phyloP scores from a whole-genome alignment of 306 rosid species.

The Lathyrus oleraceus region DNA sequence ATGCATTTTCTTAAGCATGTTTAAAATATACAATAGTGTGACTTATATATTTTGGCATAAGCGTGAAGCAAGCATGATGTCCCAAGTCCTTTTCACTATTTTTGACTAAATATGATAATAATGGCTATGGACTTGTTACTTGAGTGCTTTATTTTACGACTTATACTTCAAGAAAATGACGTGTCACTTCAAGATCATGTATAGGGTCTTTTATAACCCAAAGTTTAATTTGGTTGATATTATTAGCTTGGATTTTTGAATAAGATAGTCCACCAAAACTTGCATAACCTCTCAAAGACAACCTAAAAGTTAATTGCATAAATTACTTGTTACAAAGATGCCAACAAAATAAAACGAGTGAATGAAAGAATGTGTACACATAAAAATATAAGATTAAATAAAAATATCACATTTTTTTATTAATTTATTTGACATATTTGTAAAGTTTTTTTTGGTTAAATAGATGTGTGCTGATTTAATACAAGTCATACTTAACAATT shows the following conservation, averaged over 20 bases:
- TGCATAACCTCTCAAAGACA: not conserved
- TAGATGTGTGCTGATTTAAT: too few species aligned
- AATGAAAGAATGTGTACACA: not conserved
- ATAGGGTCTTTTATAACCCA: slow-evolving; percentile 34
- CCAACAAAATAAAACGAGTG: not conserved
- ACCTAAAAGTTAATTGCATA: not conserved
- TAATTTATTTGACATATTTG: too few species aligned
- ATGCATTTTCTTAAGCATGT: slow-evolving; percentile 21
- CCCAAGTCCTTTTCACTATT: slow-evolving; percentile 16
- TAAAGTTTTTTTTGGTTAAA: too few species aligned
- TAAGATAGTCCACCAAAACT: slow-evolving; percentile 24
- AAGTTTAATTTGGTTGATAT: slow-evolving; percentile 43
- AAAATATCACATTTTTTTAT: too few species aligned
- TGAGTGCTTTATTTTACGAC: slow-evolving; percentile 37
- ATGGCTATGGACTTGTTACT: slow-evolving; percentile 11
- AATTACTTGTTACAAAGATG: not conserved
- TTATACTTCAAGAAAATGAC: slow-evolving; percentile 45
- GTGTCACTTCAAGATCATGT: slow-evolving; percentile 29
- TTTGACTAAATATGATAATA: slow-evolving; percentile 34
- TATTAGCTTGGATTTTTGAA: slow-evolving; percentile 38
- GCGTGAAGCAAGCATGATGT: slow-evolving; percentile 48
- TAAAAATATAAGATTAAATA: too few species aligned
- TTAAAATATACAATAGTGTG: not conserved
- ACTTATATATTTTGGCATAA: slow-evolving; percentile 30
- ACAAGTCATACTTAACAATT: too few species aligned